A percentile compares a stretch with the other conserved stretches of the same genome.
Evolutionary conservation across 148 eudicot genomes (phyloP).

Genomic region (Rhododendron kiyosumense): DNA sequence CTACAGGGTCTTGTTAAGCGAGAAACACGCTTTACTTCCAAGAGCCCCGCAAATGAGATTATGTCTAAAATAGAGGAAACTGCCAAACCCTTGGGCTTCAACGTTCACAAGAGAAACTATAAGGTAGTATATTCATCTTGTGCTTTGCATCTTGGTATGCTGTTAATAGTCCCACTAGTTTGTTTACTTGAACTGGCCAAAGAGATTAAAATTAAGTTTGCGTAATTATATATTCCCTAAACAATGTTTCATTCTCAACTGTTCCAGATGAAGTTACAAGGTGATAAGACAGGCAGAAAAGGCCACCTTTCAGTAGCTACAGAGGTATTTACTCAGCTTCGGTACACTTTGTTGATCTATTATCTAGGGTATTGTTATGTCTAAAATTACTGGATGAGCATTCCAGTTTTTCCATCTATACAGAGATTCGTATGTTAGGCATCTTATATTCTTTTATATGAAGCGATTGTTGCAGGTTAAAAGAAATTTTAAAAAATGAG

Average conservation of each 20-base stretch:
- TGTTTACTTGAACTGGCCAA: not conserved
- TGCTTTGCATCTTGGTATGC: not conserved
- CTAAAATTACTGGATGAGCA: not conserved
- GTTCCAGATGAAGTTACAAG: conserved; percentile 81
- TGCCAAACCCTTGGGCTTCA: conserved; percentile 82
- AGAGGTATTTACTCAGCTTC: conserved; percentile 49
- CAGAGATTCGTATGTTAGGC: not conserved
- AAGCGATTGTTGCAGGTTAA: not conserved
- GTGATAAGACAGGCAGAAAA: conserved; percentile 85
- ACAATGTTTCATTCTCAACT: not conserved
- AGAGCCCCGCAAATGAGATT: conserved; percentile 74
- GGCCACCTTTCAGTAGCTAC: conserved; percentile 94
- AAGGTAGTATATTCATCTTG: conserved; percentile 41
- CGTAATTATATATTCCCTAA: not conserved
- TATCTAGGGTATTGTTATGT: not conserved
- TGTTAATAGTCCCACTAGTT: not conserved
- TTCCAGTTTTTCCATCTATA: not conserved
- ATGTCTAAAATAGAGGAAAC: conserved; percentile 87
- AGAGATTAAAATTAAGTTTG: not conserved
- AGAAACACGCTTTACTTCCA: conserved; percentile 83
- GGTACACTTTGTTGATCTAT: not conserved
- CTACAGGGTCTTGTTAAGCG: conserved; percentile 55
- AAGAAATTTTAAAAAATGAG: no score
- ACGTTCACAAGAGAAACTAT: conserved; percentile 69
- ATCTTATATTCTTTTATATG: not conserved